phyloP scores from a whole-genome alignment of 73 alveolate species.

The Tetrahymena thermophila region DNA sequence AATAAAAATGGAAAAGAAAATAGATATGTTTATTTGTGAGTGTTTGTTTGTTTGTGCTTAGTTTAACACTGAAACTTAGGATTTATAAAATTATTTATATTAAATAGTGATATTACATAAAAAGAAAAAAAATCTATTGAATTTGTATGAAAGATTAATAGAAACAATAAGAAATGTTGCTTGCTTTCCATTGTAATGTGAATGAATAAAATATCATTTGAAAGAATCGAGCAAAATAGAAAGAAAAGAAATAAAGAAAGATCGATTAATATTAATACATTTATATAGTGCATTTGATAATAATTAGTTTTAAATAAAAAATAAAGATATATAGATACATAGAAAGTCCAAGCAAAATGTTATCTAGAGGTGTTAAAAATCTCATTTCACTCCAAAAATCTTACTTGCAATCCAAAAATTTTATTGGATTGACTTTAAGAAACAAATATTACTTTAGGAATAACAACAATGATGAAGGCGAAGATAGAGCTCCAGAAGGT shows the following conservation, averaged over 20 bases:
- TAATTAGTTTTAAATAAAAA: neutral
- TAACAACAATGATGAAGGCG: neutral
- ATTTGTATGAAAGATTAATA: neutral
- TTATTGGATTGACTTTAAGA: neutral
- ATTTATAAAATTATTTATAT: no score
- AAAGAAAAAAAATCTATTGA: neutral
- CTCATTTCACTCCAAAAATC: neutral
- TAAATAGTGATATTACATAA: neutral
- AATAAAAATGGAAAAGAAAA: neutral
- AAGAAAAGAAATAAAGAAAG: neutral
- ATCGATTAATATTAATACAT: neutral
- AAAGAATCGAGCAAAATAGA: neutral
- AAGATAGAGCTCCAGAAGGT: conserved; percentile 1
- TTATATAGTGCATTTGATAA: neutral
- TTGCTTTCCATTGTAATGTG: neutral
- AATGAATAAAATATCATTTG: neutral
- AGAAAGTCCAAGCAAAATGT: neutral
- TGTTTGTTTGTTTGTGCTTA: no score
- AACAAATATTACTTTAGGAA: neutral
- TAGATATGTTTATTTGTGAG: neutral
- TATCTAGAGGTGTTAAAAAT: neutral
- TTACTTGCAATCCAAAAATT: neutral
- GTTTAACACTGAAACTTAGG: neutral
- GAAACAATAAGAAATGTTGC: neutral
- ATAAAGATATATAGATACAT: neutral